These are phyloP conservation scores for Citrus mangshanensis DNA, from an alignment of 345 rosid species.

Conservation along the genomic window DNA sequence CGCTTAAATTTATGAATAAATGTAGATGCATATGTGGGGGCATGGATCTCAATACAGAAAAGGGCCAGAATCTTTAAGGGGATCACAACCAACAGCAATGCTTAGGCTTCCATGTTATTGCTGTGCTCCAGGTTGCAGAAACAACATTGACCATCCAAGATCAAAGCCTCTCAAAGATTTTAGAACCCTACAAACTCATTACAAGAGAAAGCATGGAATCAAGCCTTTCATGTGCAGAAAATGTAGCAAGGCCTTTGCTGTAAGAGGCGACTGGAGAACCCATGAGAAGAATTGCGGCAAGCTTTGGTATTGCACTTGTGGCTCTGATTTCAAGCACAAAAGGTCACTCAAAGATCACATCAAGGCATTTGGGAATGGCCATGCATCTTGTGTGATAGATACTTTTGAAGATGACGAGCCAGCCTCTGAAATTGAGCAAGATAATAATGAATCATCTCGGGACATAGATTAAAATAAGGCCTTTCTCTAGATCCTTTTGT, in stretches of 20 bases:
- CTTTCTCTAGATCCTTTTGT: not conserved
- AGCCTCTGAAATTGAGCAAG: constrained; percentile 74
- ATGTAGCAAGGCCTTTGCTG: constrained; percentile 94
- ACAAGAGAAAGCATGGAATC: constrained; percentile 91
- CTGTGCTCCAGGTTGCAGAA: constrained; percentile 91
- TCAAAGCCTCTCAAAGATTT: constrained; percentile 90
- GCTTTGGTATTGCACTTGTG: constrained; percentile 94
- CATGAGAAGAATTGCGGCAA: constrained; percentile 98
- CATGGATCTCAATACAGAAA: constrained; percentile 96
- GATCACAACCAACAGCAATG: constrained; percentile 97
- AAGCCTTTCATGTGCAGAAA: constrained; percentile 93
- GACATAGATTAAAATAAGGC: not conserved
- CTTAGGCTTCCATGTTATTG: constrained; percentile 91
- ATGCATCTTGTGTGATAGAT: constrained; percentile 66
- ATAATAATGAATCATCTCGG: constrained; percentile 40
- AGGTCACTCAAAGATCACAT: constrained; percentile 94
- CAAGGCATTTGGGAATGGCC: constrained; percentile 80
- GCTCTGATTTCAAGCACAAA: constrained; percentile 96
- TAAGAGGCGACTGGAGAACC: constrained; percentile 97
- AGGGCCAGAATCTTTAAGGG: constrained; percentile 92
- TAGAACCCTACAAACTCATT: constrained; percentile 98
- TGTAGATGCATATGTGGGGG: constrained; percentile 99
- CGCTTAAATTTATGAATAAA: not conserved
- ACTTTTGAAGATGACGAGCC: constrained; percentile 65
- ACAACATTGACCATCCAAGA: constrained; percentile 93